A percentile compares a stretch with the other conserved stretches of the same genome.
Conservation (phyloP, 1,284 basidiomycete genomes). For the Moniliella sp. region DNA sequence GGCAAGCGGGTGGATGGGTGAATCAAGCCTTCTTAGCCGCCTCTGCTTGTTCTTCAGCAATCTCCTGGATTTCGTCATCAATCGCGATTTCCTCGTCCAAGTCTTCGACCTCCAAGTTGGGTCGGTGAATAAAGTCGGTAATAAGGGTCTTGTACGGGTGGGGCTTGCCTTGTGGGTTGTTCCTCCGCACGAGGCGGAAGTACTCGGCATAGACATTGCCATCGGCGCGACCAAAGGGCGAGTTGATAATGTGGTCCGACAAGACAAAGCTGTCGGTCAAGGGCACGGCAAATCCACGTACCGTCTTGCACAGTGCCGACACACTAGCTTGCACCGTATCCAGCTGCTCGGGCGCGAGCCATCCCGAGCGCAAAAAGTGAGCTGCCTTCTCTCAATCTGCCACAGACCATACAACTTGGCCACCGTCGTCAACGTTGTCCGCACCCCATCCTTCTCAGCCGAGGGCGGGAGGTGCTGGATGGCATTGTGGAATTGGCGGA, state of each 20-base stretch:
- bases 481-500: constrained; percentile 30
- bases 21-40: constrained; percentile 15
- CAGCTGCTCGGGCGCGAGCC: constrained; percentile 36
- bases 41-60: constrained; percentile 24
- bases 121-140: constrained; percentile 39
- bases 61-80: constrained; percentile 37
- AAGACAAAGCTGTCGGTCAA: constrained; percentile 41
- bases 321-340: constrained; percentile 37
- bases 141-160: constrained; percentile 41
- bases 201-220: constrained; percentile 30
- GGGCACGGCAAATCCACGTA: constrained; percentile 38
- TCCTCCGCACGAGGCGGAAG: constrained; percentile 22
- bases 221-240: constrained; percentile 37
- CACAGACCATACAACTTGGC: constrained; percentile 40
- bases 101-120: constrained; percentile 34
- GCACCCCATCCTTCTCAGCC: no score
- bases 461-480: constrained; percentile 19
- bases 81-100: constrained; percentile 35
- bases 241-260: constrained; percentile 43
- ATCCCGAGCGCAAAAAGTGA: constrained; percentile 38
- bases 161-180: constrained; percentile 29
- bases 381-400: constrained; percentile 43
- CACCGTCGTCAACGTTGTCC: no score
- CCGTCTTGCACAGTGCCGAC: constrained; percentile 37
- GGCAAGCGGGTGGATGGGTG: no score